Conservation (phyloP, 441 rosid genomes). For the Jatropha podagrica region DNA sequence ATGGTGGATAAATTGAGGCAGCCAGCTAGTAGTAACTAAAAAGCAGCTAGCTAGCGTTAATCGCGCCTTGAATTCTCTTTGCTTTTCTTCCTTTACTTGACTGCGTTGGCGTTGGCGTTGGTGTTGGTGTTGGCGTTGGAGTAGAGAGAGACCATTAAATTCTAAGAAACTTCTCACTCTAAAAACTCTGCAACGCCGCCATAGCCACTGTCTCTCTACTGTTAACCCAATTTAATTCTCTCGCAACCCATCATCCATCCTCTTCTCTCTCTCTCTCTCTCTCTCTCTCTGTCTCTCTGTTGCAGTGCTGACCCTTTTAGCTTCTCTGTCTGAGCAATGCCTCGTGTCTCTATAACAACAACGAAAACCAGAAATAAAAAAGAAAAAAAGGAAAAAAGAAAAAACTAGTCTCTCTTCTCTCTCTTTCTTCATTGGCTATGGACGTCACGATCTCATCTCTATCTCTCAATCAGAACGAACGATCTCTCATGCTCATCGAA, state of each 20-base stretch:
- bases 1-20: not conserved
- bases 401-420: not conserved
- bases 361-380: no score
- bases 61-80: constrained; percentile 3
- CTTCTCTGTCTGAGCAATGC: constrained; percentile 16
- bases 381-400: no score
- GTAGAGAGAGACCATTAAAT: constrained; percentile 18
- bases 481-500: constrained; percentile 31
- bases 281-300: constrained; percentile 14
- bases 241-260: not conserved
- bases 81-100: not conserved
- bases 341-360: constrained; percentile 9
- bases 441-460: constrained; percentile 22
- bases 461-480: constrained; percentile 6
- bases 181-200: constrained; percentile 34
- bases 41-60: not conserved
- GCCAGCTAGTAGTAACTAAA: not conserved
- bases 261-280: not conserved
- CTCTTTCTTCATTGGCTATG: constrained; percentile 22
- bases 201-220: constrained; percentile 31
- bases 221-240: constrained; percentile 26
- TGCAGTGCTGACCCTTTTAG: constrained; percentile 29
- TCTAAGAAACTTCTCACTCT: constrained; percentile 3
- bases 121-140: no score
- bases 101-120: not conserved